Conservation (phyloP, 1,284 basidiomycete genomes). For the Tranzscheliella williamsii region DNA sequence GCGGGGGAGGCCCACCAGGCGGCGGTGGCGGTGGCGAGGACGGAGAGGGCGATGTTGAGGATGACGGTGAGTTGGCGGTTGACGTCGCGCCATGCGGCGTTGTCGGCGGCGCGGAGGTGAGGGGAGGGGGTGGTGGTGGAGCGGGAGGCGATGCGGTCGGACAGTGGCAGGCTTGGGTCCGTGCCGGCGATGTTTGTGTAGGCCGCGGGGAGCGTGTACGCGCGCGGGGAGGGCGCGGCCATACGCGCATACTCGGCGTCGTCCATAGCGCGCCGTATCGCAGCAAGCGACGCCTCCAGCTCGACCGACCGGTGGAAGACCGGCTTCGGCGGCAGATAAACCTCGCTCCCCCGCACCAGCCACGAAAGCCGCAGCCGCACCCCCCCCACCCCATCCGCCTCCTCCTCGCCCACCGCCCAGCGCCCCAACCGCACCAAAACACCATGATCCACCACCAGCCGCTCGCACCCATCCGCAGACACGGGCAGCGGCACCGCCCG, state of each 20-base stretch:
- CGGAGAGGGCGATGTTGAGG: slow-evolving; percentile 31
- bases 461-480: no score
- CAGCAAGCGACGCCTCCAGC: slow-evolving; percentile 18
- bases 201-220: slow-evolving; percentile 11
- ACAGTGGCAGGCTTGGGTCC: slow-evolving; percentile 20
- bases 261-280: slow-evolving; percentile 22
- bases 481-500: no score
- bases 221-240: slow-evolving; percentile 7
- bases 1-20: slow-evolving; percentile 32
- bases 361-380: no score
- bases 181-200: slow-evolving; percentile 28
- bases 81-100: slow-evolving; percentile 27
- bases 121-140: neutral
- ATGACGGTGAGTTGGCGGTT: slow-evolving; percentile 24
- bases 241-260: slow-evolving; percentile 29
- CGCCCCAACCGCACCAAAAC: no score
- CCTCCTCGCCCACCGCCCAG: no score
- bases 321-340: slow-evolving; percentile 24
- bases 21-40: slow-evolving; percentile 21
- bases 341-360: slow-evolving; percentile 7
- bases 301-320: slow-evolving; percentile 20
- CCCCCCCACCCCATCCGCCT: no score
- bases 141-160: slow-evolving; percentile 10
- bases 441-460: no score
- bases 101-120: slow-evolving; percentile 1